Evolutionary conservation across 495 filamentous ascomycete species (phyloP), one percentile per base, ranked within the genome.

Genomic region (Penicillium verhagenii): DNA sequence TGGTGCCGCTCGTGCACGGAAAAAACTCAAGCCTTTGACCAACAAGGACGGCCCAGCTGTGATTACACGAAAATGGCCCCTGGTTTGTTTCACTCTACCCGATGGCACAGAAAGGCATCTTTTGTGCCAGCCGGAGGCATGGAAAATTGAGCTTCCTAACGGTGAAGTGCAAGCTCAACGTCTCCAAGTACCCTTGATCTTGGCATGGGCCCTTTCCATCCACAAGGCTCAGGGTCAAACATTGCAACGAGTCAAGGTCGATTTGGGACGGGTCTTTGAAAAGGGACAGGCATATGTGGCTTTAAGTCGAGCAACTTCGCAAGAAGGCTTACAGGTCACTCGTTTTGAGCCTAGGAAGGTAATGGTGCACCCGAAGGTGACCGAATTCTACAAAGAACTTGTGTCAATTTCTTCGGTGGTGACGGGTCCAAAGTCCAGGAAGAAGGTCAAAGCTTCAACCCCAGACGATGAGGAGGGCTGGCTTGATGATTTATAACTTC

Each of bases 191-290:
- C 56, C 94, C 2, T 78, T 98, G 28, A 97, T 97, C 48, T 79
- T 98, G 10, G 94, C 94, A 1, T 97, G 94, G 94, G 95, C 94
- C 13, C 73, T 98, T 14, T 96, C 90, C 2, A 97, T 98, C 57
- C 94, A 98, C 76, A 98, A 98, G 73, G 94, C 95, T 8, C 94
- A 98, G 66, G 94, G 94, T 0, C 95, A 97, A 66, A 97, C 94
- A 13, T 76, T 98, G 40, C 92, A 96, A 64, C 81, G 94, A 14
- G 95, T 97, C 44, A 96, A 96, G 68, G 92, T 98, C 6, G 91
- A 97, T 61, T 78, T 98, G 0, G 90, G 91, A 14, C 86, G 79
- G 58, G 90, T 94, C 8, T 98, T 98, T 61, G 94, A 97, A 69
- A 97, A 96, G 68, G 94, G 94, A 0, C 94, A 82, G 57, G 79